Percentiles rank a stretch among this genome's conserved stretches.
phyloP scores from a whole-genome alignment of 306 rosid genomes.

The Fragaria iinumae region DNA sequence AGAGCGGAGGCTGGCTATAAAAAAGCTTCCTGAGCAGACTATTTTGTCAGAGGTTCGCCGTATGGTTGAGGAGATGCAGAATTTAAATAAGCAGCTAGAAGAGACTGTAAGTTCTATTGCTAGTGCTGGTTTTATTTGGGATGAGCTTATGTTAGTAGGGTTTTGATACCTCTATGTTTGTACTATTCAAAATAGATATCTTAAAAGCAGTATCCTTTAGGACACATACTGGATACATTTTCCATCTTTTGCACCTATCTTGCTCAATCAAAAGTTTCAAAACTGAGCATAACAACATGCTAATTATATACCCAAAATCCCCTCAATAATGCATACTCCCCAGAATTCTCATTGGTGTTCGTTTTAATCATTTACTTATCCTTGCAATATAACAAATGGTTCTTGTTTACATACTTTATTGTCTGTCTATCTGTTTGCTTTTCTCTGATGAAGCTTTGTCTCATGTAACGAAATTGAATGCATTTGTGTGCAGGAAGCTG shows the following conservation, averaged over 20 bases:
- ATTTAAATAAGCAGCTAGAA: slow-evolving; percentile 74
- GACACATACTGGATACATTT: background rate
- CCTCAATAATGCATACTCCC: background rate
- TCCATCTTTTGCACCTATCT: background rate
- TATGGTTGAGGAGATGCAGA: slow-evolving; percentile 91
- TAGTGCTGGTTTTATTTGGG: slow-evolving; percentile 4
- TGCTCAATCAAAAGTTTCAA: background rate
- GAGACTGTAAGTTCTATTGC: slow-evolving; percentile 59
- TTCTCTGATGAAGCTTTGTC: background rate
- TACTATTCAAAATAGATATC: background rate
- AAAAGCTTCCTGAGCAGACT: slow-evolving; percentile 78
- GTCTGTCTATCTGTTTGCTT: background rate
- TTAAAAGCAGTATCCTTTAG: background rate
- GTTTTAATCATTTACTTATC: slow-evolving; percentile 11
- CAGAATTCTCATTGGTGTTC: background rate
- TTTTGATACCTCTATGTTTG: background rate
- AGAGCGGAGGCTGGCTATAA: slow-evolving; percentile 68
- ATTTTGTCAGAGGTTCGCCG: slow-evolving; percentile 79
- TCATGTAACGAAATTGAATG: background rate
- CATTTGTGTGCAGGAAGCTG: slow-evolving; percentile 60
- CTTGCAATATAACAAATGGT: slow-evolving; percentile 3
- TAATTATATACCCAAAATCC: background rate
- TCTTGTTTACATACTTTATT: background rate
- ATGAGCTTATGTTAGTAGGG: background rate
- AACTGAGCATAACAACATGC: background rate